Evolutionary conservation across 352 stramenopile genomes (phyloP).

Genomic region (Phytopythium cucurbitacearum): DNA sequence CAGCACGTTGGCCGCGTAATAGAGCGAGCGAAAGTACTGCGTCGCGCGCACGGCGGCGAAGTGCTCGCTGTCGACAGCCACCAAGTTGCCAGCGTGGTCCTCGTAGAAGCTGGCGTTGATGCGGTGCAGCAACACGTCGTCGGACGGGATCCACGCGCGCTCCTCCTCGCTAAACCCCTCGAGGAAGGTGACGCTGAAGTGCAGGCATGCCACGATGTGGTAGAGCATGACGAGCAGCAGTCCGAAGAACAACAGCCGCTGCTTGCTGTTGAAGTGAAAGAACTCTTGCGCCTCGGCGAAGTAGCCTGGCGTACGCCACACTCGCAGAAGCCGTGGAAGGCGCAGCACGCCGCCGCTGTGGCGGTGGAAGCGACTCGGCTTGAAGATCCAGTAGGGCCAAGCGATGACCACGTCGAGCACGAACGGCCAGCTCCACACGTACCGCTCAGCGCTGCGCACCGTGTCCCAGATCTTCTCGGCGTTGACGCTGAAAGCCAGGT

Average conservation of each 20-base stretch:
- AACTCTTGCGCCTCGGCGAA: conserved; percentile 31
- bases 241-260: conserved; percentile 33
- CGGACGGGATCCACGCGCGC: conserved; percentile 39
- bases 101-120: conserved; percentile 31
- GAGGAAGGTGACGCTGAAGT: conserved; percentile 43
- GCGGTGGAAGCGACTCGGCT: conserved; percentile 10
- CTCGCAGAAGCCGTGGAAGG: conserved; percentile 25
- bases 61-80: conserved; percentile 14
- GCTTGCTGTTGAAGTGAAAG: conserved; percentile 30
- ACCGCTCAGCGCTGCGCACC: conserved; percentile 28
- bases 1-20: conserved; percentile 53
- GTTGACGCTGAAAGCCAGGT: conserved; percentile 44
- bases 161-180: conserved; percentile 39
- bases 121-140: conserved; percentile 32
- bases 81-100: conserved; percentile 15
- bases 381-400: conserved; percentile 37
- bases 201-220: conserved; percentile 44
- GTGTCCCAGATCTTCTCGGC: conserved; percentile 40
- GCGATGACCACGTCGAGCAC: conserved; percentile 25
- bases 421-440: conserved; percentile 25
- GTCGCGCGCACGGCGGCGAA: conserved; percentile 28
- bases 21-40: conserved; percentile 57
- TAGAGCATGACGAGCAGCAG: conserved; percentile 45
- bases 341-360: conserved; percentile 10
- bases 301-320: conserved; percentile 33